Conservation (phyloP, 192 early-diverging fungal genomes). For the Backusella psychrophila region DNA sequence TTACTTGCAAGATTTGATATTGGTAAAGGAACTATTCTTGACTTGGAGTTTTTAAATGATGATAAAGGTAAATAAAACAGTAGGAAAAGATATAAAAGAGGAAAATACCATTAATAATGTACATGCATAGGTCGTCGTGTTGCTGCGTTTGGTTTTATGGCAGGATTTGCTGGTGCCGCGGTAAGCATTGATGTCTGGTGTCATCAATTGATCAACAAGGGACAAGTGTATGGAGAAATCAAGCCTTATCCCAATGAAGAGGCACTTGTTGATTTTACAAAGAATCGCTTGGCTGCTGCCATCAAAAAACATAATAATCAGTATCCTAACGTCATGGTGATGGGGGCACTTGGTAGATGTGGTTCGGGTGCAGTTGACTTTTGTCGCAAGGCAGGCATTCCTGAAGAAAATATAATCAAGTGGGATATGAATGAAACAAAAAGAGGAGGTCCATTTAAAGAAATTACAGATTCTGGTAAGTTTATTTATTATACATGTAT, state of each 20-base stretch:
- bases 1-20: constrained; percentile 78
- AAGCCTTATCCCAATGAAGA: constrained; percentile 85
- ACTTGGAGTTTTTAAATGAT: constrained; percentile 93
- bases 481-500: neutral
- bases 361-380: constrained; percentile 86
- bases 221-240: constrained; percentile 65
- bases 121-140: constrained; percentile 68
- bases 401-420: constrained; percentile 79
- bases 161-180: constrained; percentile 92
- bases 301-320: constrained; percentile 60
- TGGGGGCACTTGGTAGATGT: constrained; percentile 95
- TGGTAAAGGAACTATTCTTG: constrained; percentile 84
- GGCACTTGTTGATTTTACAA: constrained; percentile 68
- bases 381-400: constrained; percentile 77
- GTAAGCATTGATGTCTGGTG: constrained; percentile 91
- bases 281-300: constrained; percentile 54
- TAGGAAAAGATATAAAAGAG: neutral
- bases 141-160: constrained; percentile 95
- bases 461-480: constrained; percentile 67
- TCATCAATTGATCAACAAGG: constrained; percentile 61
- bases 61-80: constrained; percentile 44
- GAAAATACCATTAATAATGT: neutral
- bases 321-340: constrained; percentile 85
- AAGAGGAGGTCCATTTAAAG: constrained; percentile 85
- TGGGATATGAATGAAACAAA: constrained; percentile 97